A percentile compares a stretch with the other conserved stretches of the same genome.
Conservation (phyloP, 768 basidiomycete species). For the Boletus barrowsii region DNA sequence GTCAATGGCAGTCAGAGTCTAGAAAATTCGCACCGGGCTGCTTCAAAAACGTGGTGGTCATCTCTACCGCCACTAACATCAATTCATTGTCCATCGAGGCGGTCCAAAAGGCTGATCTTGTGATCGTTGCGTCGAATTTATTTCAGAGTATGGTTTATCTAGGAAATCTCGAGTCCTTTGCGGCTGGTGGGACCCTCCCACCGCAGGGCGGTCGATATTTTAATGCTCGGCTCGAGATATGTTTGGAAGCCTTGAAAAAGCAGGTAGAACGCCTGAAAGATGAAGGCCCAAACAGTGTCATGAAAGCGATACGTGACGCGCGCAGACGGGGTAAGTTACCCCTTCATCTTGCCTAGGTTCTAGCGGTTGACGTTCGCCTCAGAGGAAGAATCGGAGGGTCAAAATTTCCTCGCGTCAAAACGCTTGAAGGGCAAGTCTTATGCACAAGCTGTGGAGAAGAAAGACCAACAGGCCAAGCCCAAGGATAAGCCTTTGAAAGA, state of each 20-base stretch:
- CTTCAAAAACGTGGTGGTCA: constrained; percentile 51
- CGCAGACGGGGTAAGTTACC: constrained; percentile 52
- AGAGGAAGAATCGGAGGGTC: constrained; percentile 53
- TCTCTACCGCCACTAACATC: constrained; percentile 67
- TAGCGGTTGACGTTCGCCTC: constrained; percentile 10
- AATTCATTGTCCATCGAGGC: constrained; percentile 71
- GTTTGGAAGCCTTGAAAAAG: constrained; percentile 50
- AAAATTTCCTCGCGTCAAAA: constrained; percentile 49
- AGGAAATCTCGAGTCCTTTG: constrained; percentile 69
- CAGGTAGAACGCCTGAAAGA: constrained; percentile 70
- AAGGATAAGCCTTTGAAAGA: constrained; percentile 13
- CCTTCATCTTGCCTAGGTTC: background rate
- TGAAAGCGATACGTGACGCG: constrained; percentile 61
- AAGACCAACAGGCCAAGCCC: constrained; percentile 19
- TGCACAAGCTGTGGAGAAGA: constrained; percentile 51
- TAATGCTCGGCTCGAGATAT: constrained; percentile 71
- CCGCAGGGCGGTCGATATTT: constrained; percentile 85
- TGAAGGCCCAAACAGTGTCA: constrained; percentile 60
- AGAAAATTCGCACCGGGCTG: constrained; percentile 64
- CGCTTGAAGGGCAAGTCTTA: constrained; percentile 76
- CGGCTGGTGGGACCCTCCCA: constrained; percentile 67
- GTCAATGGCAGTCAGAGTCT: constrained; percentile 88
- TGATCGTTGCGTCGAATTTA: constrained; percentile 84
- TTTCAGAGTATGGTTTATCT: constrained; percentile 77
- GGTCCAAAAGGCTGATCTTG: constrained; percentile 77